Evolutionary conservation across 2,329 filamentous ascomycete species (phyloP).

Genomic region (Dactylella cylindrospora): DNA sequence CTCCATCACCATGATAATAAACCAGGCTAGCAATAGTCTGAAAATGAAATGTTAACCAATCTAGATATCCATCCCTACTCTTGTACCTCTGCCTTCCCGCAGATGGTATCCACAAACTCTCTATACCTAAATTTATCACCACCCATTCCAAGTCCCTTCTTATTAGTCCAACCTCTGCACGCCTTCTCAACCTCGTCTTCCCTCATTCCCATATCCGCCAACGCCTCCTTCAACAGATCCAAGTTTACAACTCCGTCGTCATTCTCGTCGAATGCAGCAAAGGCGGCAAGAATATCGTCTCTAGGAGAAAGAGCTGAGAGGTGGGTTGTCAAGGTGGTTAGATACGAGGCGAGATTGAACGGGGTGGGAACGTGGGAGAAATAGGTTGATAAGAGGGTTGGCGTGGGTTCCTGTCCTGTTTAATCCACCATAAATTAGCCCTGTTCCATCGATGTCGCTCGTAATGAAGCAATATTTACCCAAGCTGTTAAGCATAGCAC

Average conservation of each 20-base stretch:
- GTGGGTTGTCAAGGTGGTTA: slow-evolving; percentile 76
- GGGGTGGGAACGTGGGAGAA: slow-evolving; percentile 74
- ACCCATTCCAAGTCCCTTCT: slow-evolving; percentile 61
- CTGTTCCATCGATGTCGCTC: not conserved
- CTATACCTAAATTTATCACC: slow-evolving; percentile 92
- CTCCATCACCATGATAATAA: too few relatives aligned
- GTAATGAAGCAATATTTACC: slow-evolving; percentile 56
- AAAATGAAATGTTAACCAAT: too few relatives aligned
- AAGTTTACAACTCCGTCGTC: slow-evolving; percentile 92
- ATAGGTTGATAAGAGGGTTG: slow-evolving; percentile 71
- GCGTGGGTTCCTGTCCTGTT: slow-evolving; percentile 70
- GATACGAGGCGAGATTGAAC: slow-evolving; percentile 79
- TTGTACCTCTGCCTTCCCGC: slow-evolving; percentile 49
- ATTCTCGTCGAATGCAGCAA: slow-evolving; percentile 93
- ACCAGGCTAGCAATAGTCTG: too few relatives aligned
- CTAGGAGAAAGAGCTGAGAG: slow-evolving; percentile 74
- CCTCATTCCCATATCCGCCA: slow-evolving; percentile 71
- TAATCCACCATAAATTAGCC: too few relatives aligned
- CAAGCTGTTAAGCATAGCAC: slow-evolving; percentile 82
- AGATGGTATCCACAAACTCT: slow-evolving; percentile 69
- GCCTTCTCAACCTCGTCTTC: slow-evolving; percentile 78
- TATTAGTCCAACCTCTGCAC: slow-evolving; percentile 80
- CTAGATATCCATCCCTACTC: too few relatives aligned
- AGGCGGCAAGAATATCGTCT: slow-evolving; percentile 80
- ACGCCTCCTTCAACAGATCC: slow-evolving; percentile 74